Evolutionary conservation across 192 early-diverging fungal species (phyloP), one percentile per base, ranked within the genome.

Genomic region (Coemansia sp.): DNA sequence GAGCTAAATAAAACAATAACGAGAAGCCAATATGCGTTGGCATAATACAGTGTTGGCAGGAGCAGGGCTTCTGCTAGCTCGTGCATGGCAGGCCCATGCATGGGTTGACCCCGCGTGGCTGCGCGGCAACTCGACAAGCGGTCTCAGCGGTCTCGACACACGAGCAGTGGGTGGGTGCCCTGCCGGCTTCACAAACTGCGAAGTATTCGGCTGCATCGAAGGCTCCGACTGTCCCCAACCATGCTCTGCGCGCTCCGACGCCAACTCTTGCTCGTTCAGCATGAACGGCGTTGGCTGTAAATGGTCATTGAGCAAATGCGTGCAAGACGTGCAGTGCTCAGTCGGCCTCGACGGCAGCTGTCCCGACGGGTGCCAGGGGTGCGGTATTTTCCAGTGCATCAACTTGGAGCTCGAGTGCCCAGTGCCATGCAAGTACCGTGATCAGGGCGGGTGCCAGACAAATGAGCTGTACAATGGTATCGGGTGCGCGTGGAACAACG

Each of bases 261-360:
- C 49, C 25, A 60, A 21, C 0, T 52, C 60, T 19, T 79, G 76
- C 43, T 39, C 59, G 0, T 64, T 69, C 55, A 73, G 71, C 54
- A n/a, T 67, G 24, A 73, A 79, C 43, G 76, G 76, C 24, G 38
- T 59, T 3, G 76, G 76, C 0, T 79, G 76, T 60, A 65, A 65
- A 15, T 73, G 70, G 70, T 52, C 52, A 8, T 52, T 52, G 19
- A 38, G 73, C 39, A 62, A 56, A 1, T 79, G 76, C 23, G 58
- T 79, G 9, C 63, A 70, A 29, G 71, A 79, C 51, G 27, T 73
- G 0, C 65, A 67, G 12, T 79, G 76, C 65, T 41, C 21, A 7
- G 29, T 67, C 21, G 29, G 27, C 10, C 4, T 54, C 7, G 49
- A 63, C 5, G 71, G 76, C 27, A 29, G 25, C 7, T 79, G 76